Evolutionary conservation across 202 grass and related monocot genomes (phyloP).

Genomic region (Carex arenaria): DNA sequence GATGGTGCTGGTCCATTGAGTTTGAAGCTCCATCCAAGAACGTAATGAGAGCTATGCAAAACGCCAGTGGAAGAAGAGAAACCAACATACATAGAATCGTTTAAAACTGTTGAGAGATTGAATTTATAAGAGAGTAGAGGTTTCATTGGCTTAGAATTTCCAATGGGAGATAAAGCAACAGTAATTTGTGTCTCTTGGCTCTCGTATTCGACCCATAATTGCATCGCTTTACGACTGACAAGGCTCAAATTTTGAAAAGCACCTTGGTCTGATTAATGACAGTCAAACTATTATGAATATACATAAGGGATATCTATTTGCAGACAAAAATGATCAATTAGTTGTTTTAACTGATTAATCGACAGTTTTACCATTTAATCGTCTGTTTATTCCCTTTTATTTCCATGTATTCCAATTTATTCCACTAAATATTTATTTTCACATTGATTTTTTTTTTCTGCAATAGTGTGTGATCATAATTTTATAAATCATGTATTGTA

Average conservation of each 20-base stretch:
- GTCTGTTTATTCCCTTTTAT: too few species aligned
- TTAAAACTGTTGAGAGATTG: slow-evolving; percentile 42
- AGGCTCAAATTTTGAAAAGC: slow-evolving; percentile 34
- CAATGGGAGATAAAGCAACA: slow-evolving; percentile 48
- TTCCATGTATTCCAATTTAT: too few species aligned
- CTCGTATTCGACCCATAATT: slow-evolving; percentile 77
- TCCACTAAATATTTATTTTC: too few species aligned
- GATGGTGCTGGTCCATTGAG: slow-evolving; percentile 43
- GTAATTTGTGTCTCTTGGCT: slow-evolving; percentile 23
- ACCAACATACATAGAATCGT: slow-evolving; percentile 48
- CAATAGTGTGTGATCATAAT: too few species aligned
- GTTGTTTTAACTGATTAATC: too few species aligned
- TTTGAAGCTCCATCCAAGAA: slow-evolving; percentile 77
- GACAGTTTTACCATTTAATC: too few species aligned
- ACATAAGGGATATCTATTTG: too few species aligned
- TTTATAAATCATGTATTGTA: too few species aligned
- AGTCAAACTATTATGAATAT: too few species aligned
- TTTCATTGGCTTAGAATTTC: slow-evolving; percentile 35
- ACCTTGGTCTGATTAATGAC: too few species aligned
- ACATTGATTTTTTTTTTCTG: too few species aligned
- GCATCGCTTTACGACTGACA: slow-evolving; percentile 49
- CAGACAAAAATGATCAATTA: too few species aligned
- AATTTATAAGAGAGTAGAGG: slow-evolving; percentile 34
- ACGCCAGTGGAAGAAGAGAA: slow-evolving; percentile 58
- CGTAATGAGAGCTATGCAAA: slow-evolving; percentile 34